Evolutionary conservation across 129 eudicot genomes (phyloP), one percentile per base, ranked within the genome.

Genomic region (Calendula officinalis): DNA sequence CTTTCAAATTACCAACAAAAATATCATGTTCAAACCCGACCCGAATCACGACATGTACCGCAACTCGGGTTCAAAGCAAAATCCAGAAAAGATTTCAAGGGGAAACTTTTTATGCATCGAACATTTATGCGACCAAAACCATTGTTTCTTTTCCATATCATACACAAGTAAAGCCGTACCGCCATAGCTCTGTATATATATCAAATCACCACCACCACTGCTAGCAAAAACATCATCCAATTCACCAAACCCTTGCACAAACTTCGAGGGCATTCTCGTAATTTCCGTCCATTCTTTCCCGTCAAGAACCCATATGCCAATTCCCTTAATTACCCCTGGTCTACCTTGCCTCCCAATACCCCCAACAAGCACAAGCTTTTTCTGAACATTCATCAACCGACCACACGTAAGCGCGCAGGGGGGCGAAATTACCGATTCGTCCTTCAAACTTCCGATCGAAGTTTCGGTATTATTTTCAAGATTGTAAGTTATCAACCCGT

Each of bases 171-270:
- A 66, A 6, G 70, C 77, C 13, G 79, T 68, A 34, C 81, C 68
- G 32, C 79, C 90, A 74, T 74, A 84, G n/a, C 79, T 74, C 15
- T 84, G 90, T 41, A 84, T 77, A 45, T 80, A 84, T 14, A 84
- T 66, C 54, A 84, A 60, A 62, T 84, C 82, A 32, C 82, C 86
- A 16, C 71, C 57, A 3, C 90, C 90, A 55, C 81, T 70, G 62
- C 90, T 69, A 8, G 77, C 81, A 63, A 80, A 84, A 8, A 74
- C 86, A 61, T 84, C 86, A 57, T 80, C 83, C 15, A 84, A 36
- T 50, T 84, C 90, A 39, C 81, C 79, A 16, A 72, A 80, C 5
- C 81, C 81, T 46, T 67, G 81, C 36, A 74, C 64, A 52, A 62
- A 73, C 43, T 49, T 74, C 6, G 52, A 40, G 12, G 90, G 90